phyloP scores from a whole-genome alignment of 2,329 filamentous ascomycete genomes.

The Xylariales sp. region DNA sequence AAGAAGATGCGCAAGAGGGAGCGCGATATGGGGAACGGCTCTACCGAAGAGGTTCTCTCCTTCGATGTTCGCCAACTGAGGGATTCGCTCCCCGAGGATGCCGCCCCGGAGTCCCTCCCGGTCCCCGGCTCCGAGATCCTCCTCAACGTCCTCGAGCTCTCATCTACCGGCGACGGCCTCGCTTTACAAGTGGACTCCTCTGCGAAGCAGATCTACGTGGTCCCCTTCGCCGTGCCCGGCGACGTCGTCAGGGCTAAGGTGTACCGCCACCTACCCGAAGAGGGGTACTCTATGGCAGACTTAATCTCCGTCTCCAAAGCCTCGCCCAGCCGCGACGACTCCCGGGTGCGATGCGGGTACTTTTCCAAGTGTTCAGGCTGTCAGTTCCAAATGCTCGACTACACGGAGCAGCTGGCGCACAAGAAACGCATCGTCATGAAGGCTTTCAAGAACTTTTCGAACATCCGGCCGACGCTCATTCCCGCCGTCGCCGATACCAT shows the following conservation, averaged over 20 bases:
- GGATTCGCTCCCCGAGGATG: conserved; percentile 53
- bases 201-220: conserved; percentile 76
- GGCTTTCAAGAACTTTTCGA: conserved; percentile 91
- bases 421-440: conserved; percentile 91
- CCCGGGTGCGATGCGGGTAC: conserved; percentile 83
- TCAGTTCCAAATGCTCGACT: conserved; percentile 97
- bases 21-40: conserved; percentile 70
- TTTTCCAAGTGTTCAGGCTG: conserved; percentile 90
- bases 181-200: conserved; percentile 73
- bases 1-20: conserved; percentile 59
- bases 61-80: conserved; percentile 70
- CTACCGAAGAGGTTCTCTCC: conserved; percentile 74
- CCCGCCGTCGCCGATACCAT: conserved; percentile 86
- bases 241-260: conserved; percentile 84
- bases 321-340: conserved; percentile 80
- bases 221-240: conserved; percentile 89
- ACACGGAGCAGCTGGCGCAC: conserved; percentile 83
- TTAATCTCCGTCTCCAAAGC: conserved; percentile 81
- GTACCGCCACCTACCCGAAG: conserved; percentile 73
- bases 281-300: conserved; percentile 81
- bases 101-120: conserved; percentile 61
- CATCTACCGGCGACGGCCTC: conserved; percentile 92
- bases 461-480: conserved; percentile 78
- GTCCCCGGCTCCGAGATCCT: conserved; percentile 80
- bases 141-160: conserved; percentile 82